These are phyloP conservation scores for Pythium periplocum DNA, from an alignment of 352 stramenopile species.

Conservation along the genomic window DNA sequence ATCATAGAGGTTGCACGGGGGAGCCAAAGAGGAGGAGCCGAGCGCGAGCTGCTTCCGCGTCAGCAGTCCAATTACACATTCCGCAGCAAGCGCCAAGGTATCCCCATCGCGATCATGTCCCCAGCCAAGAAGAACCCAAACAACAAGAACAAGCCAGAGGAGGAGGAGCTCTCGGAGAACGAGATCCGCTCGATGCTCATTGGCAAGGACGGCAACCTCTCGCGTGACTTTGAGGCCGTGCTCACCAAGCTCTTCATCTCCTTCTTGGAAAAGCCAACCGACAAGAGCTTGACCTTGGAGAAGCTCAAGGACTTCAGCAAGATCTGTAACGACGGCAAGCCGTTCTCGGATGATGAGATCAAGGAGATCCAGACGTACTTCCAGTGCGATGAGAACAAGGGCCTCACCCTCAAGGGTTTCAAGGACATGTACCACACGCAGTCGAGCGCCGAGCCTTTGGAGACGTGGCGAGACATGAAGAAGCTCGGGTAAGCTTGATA, in stretches of 20 bases:
- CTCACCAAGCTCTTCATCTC: slow-evolving; percentile 83
- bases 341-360: slow-evolving; percentile 86
- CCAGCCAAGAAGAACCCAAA: slow-evolving; percentile 51
- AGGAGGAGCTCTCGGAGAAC: slow-evolving; percentile 69
- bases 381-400: slow-evolving; percentile 89
- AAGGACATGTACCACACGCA: slow-evolving; percentile 92
- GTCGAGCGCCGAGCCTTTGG: slow-evolving; percentile 82
- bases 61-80: too few species aligned
- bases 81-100: too few species aligned
- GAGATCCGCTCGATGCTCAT: slow-evolving; percentile 80
- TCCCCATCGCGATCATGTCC: slow-evolving; percentile 27
- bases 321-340: slow-evolving; percentile 85
- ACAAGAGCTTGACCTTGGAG: slow-evolving; percentile 76
- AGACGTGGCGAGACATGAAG: slow-evolving; percentile 88
- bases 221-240: slow-evolving; percentile 82
- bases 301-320: slow-evolving; percentile 88
- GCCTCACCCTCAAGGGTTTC: slow-evolving; percentile 84
- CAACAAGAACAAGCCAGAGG: slow-evolving; percentile 34
- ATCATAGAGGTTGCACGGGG: too few species aligned
- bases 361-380: slow-evolving; percentile 91
- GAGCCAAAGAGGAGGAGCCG: too few species aligned
- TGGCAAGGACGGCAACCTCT: slow-evolving; percentile 75
- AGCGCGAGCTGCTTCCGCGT: too few species aligned
- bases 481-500: slow-evolving; percentile 68
- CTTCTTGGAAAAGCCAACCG: slow-evolving; percentile 72